phyloP scores from a whole-genome alignment of 306 rosid genomes.

The Nissolia schottii region DNA sequence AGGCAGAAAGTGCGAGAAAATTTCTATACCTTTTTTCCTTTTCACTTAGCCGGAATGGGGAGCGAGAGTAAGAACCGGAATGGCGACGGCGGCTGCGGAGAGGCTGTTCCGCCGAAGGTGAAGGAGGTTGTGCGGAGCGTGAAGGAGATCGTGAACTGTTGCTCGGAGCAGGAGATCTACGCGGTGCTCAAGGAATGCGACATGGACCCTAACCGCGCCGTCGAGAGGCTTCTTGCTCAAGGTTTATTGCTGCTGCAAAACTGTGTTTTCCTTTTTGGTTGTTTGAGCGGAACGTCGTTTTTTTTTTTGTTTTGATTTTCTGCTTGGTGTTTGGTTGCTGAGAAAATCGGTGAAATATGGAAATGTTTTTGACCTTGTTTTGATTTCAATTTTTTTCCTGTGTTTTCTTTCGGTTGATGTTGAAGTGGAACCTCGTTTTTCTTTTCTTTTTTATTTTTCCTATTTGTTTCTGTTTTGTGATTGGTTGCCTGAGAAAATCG shows the following conservation, averaged over 20 bases:
- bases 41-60: constrained; percentile 3
- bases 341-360: neutral
- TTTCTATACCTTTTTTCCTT: neutral
- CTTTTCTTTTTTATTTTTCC: neutral
- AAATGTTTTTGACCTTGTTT: neutral
- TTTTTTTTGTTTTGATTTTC: neutral
- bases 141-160: constrained; percentile 34
- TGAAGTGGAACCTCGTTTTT: neutral
- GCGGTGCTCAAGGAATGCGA: constrained; percentile 31
- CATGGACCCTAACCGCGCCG: constrained; percentile 42
- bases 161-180: constrained; percentile 34
- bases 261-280: neutral
- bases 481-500: neutral
- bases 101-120: neutral
- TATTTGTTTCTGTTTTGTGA: neutral
- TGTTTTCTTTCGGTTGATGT: neutral
- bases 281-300: neutral
- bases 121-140: constrained; percentile 22
- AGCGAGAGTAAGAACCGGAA: constrained; percentile 7
- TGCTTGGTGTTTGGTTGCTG: neutral
- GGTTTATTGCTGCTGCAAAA: constrained; percentile 31
- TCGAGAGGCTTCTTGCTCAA: constrained; percentile 39
- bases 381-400: neutral
- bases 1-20: neutral
- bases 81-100: neutral